Conservation (phyloP, 208 protist species). For the Porcisia deanei region DNA sequence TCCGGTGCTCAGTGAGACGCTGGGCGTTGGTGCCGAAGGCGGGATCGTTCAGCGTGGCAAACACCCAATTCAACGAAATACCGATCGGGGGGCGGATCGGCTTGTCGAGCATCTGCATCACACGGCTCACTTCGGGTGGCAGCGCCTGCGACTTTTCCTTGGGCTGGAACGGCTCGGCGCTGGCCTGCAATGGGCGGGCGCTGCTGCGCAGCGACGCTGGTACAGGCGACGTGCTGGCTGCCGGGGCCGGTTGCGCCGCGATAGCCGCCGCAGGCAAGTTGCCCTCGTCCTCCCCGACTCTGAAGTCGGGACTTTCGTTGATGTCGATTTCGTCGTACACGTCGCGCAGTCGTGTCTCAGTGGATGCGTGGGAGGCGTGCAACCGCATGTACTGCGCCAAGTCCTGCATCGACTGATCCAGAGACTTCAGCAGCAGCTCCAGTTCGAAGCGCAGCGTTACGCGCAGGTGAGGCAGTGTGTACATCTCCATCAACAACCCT, state of each 20-base stretch:
- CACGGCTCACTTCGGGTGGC: slow-evolving; percentile 23
- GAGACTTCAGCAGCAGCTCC: slow-evolving; percentile 85
- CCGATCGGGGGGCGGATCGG: slow-evolving; percentile 44
- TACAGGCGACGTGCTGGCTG: slow-evolving; percentile 10
- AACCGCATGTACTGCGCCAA: slow-evolving; percentile 54
- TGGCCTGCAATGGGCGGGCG: slow-evolving; percentile 65
- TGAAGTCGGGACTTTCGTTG: slow-evolving; percentile 76
- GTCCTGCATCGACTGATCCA: slow-evolving; percentile 67
- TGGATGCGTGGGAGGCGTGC: slow-evolving; percentile 39
- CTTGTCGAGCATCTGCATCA: slow-evolving; percentile 32
- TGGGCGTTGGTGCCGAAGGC: slow-evolving; percentile 21
- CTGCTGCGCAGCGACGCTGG: slow-evolving; percentile 32
- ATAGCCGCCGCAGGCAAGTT: slow-evolving; percentile 14
- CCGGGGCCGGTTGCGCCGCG: slow-evolving; percentile 16
- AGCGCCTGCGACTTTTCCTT: slow-evolving; percentile 41
- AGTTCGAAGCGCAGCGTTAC: slow-evolving; percentile 98
- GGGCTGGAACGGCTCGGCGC: slow-evolving; percentile 87
- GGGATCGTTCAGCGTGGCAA: slow-evolving; percentile 40
- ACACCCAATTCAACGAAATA: slow-evolving; percentile 60
- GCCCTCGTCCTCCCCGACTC: slow-evolving; percentile 54
- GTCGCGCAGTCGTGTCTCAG: slow-evolving; percentile 48
- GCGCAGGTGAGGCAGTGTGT: slow-evolving; percentile 94
- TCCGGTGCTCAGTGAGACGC: slow-evolving; percentile 36
- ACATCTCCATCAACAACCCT: slow-evolving; percentile 94
- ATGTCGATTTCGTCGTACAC: slow-evolving; percentile 73